Conservation (phyloP, 352 stramenopile species). For the Globisporangium radiosum region DNA sequence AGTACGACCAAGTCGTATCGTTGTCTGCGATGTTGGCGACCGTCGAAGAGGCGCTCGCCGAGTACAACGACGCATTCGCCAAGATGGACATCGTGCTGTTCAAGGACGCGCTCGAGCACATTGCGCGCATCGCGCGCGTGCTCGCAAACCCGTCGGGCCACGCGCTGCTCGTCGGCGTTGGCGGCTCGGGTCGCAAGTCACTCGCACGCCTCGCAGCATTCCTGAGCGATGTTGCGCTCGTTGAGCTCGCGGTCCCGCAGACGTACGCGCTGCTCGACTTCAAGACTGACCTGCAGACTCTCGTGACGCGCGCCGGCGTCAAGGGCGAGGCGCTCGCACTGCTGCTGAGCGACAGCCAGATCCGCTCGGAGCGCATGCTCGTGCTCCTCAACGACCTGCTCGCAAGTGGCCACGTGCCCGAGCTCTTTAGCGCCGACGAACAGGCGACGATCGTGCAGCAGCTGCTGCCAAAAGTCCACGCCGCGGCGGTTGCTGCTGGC, state of each 20-base stretch:
- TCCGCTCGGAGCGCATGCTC: conserved; percentile 94
- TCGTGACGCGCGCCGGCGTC: conserved; percentile 88
- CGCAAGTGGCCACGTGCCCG: conserved; percentile 88
- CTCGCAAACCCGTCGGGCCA: conserved; percentile 92
- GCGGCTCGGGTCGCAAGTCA: conserved; percentile 91
- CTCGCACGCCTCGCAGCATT: conserved; percentile 88
- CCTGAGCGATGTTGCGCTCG: conserved; percentile 85
- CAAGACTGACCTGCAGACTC: conserved; percentile 91
- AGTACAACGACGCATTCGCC: conserved; percentile 91
- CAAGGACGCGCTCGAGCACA: conserved; percentile 93
- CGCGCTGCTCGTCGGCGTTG: conserved; percentile 91
- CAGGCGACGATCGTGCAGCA: conserved; percentile 87
- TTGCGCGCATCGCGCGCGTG: conserved; percentile 92
- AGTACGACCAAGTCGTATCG: conserved; percentile 90
- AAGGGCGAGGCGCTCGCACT: conserved; percentile 91
- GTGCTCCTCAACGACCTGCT: conserved; percentile 93
- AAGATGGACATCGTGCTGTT: conserved; percentile 96
- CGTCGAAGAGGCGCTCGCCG: conserved; percentile 85
- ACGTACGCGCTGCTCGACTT: conserved; percentile 91
- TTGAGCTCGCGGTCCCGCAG: conserved; percentile 88
- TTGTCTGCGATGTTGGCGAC: conserved; percentile 52
- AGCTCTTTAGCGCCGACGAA: conserved; percentile 91
- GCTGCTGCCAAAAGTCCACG: conserved; percentile 81
- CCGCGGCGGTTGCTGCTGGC: conserved; percentile 22
- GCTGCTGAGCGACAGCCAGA: conserved; percentile 90